Evolutionary conservation across 2,329 filamentous ascomycete genomes (phyloP).

Genomic region (Lecanicillium sp.): DNA sequence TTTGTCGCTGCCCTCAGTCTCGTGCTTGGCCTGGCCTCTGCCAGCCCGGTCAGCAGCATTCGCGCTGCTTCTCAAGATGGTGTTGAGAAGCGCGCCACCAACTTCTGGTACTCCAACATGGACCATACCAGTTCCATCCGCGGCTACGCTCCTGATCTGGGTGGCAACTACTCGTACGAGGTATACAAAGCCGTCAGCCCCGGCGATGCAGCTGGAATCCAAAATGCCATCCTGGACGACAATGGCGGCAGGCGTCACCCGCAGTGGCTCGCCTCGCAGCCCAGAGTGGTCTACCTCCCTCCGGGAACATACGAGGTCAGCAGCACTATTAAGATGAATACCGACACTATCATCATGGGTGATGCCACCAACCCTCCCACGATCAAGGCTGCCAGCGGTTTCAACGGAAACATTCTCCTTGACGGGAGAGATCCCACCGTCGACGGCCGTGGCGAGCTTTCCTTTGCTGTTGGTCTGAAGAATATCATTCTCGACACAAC

Average conservation of each 20-base stretch:
- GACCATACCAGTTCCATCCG: constrained; percentile 28
- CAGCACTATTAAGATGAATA: constrained; percentile 31
- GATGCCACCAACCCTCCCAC: constrained; percentile 35
- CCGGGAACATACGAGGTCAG: constrained; percentile 32
- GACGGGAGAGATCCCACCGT: constrained; percentile 28
- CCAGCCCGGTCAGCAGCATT: constrained; percentile 9
- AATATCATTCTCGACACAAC: constrained; percentile 36
- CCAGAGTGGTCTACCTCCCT: constrained; percentile 35
- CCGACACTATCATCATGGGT: constrained; percentile 37
- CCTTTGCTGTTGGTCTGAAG: constrained; percentile 34
- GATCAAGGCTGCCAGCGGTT: constrained; percentile 30
- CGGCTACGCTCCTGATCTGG: constrained; percentile 33
- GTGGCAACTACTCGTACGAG: constrained; percentile 26
- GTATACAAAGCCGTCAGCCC: constrained; percentile 30
- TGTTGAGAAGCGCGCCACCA: constrained; percentile 13
- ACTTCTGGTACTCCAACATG: constrained; percentile 35
- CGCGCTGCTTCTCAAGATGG: constrained; percentile 7
- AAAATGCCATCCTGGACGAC: constrained; percentile 29
- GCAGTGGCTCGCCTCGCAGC: constrained; percentile 33
- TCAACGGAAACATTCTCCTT: constrained; percentile 25
- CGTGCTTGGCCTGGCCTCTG: constrained; percentile 12
- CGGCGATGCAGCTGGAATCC: constrained; percentile 28
- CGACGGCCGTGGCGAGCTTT: constrained; percentile 25
- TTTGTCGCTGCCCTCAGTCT: constrained; percentile 10
- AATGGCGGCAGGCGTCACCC: constrained; percentile 24